Base-by-base conservation (phyloP, 83 land plant species). In the Picea mariana region DNA sequence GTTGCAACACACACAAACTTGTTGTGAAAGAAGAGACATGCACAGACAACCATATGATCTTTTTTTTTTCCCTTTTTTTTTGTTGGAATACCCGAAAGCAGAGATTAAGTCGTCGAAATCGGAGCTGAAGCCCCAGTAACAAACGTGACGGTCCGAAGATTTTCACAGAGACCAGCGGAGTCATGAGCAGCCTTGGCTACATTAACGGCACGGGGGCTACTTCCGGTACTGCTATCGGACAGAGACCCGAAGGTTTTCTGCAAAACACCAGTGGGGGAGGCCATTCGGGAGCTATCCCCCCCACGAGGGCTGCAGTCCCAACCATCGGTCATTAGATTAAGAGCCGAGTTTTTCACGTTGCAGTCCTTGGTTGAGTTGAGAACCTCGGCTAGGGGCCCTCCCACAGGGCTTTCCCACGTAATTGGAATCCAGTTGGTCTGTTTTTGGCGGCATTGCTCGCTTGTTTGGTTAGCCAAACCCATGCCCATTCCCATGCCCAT, bases 361-460 rank as follows among this genome's bases (percentile, higher is more conserved):
- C 23, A 40, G 40, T 58, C 67, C 4, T 75, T 81, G 38, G 83
- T 83, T 79, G 67, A 83, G 12, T 88, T 84, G 12, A 91, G 80
- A 23, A 81, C 97, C 84, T 94, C 97, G 0, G 93, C 97, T 2
- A 94, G 83, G 40, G 97, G 97, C 0, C 97, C 97, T 2, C 95
- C 97, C 86, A 88, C 78, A 2, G 94, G 87, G 66, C 78, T 66
- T 66, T 86, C 95, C 95, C 95, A 94, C 13, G 93, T 78, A 17
- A 84, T 83, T 0, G 93, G 91, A 4, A 79, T 67, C 88, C 87
- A 85, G 66, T 79, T 86, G 31, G 84, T 88, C n/a, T 79, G 68
- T n/a, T 11, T 85, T 62, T 87, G 89, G 62, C 1, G 84, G 61
- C 2, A 52, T 13, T 49, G 78, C 1, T 83, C 84, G 8, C 11